Conservation (phyloP, 257 asterid genomes). For the Primulina eburnea region DNA sequence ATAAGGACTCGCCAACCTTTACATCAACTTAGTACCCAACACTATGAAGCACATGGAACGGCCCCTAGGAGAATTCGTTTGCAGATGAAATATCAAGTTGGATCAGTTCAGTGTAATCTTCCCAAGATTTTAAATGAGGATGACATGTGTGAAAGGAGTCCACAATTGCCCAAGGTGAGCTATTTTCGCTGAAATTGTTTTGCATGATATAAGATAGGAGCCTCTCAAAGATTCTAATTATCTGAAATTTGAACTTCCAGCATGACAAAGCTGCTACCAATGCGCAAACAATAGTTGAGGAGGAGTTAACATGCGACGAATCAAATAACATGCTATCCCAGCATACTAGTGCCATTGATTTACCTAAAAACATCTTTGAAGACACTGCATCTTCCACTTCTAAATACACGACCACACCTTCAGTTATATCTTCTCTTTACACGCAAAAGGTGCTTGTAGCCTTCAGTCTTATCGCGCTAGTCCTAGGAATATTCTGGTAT, state of each 20-base stretch:
- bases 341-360: not conserved
- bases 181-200: not conserved
- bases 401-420: not conserved
- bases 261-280: slow-evolving; percentile 25
- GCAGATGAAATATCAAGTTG: slow-evolving; percentile 31
- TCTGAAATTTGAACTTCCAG: slow-evolving; percentile 29
- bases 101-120: slow-evolving; percentile 28
- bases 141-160: slow-evolving; percentile 10
- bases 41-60: slow-evolving; percentile 30
- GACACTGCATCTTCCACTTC: not conserved
- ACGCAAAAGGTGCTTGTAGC: slow-evolving; percentile 31
- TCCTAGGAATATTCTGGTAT: slow-evolving; percentile 32
- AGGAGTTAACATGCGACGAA: not conserved
- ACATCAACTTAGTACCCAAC: slow-evolving; percentile 8
- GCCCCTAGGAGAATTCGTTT: slow-evolving; percentile 47
- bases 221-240: not conserved
- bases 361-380: not conserved
- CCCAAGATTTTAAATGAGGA: slow-evolving; percentile 9
- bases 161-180: slow-evolving; percentile 34
- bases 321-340: not conserved
- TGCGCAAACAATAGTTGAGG: not conserved
- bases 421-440: slow-evolving; percentile 18
- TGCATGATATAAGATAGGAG: not conserved
- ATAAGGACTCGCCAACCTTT: slow-evolving; percentile 31
- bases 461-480: slow-evolving; percentile 28